Percentiles rank a stretch among this genome's conserved stretches.
These are phyloP conservation scores for Basidiobolus meristosporus DNA, from an alignment of 371 early-diverging fungal genomes.

Conservation along the genomic window DNA sequence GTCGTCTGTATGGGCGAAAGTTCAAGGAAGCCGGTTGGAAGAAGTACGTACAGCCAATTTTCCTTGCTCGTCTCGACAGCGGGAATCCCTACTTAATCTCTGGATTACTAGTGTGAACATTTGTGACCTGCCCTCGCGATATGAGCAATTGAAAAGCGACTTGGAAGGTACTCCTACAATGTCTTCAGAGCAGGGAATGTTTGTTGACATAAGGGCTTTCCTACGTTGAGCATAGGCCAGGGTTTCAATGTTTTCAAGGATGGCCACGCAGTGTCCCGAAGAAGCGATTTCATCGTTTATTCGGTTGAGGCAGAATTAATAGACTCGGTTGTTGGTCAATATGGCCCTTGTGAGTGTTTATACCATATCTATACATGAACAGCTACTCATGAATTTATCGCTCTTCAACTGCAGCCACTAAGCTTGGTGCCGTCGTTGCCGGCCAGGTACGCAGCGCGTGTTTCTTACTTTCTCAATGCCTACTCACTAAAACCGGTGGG, in stretches of 20 bases:
- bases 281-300: constrained; percentile 81
- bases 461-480: not conserved
- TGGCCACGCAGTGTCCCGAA: constrained; percentile 66
- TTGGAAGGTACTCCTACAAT: not conserved
- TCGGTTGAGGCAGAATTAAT: constrained; percentile 85
- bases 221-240: constrained; percentile 11
- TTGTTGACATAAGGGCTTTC: not conserved
- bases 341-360: constrained; percentile 50
- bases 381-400: too few species aligned
- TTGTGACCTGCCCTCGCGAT: constrained; percentile 66
- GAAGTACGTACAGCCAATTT: constrained; percentile 13
- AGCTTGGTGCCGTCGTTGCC: constrained; percentile 67
- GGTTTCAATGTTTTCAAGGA: constrained; percentile 51
- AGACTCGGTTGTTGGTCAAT: constrained; percentile 52
- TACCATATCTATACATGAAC: not conserved
- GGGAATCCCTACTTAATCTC: too few species aligned
- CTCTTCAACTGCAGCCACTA: constrained; percentile 38
- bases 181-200: too few species aligned
- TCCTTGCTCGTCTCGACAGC: not conserved
- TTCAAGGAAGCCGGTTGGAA: constrained; percentile 64
- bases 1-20: constrained; percentile 62
- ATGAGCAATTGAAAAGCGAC: constrained; percentile 8
- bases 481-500: not conserved
- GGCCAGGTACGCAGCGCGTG: constrained; percentile 53
- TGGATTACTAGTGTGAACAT: constrained; percentile 37